Evolutionary conservation across 352 stramenopile species (phyloP).

Genomic region (Pythium aphanidermatum): DNA sequence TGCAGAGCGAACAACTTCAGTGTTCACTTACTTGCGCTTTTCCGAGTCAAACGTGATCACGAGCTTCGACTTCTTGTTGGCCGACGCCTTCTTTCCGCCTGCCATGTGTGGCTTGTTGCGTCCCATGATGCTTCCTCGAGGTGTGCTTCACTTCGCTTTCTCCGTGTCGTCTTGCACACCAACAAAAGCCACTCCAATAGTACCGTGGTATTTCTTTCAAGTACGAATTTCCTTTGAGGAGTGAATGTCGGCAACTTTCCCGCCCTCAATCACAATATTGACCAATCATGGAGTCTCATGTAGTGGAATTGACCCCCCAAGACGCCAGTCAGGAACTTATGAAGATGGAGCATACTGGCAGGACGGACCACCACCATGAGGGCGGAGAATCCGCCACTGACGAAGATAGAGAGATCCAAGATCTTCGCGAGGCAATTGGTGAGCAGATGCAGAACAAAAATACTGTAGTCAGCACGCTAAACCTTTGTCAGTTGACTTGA

Average conservation of each 20-base stretch:
- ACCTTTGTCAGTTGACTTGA: conserved; percentile 81
- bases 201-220: too few relatives aligned
- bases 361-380: background rate
- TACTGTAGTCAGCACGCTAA: too few relatives aligned
- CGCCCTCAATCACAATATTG: conserved; percentile 4
- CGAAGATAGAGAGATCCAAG: conserved; percentile 37
- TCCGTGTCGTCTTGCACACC: background rate
- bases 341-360: background rate
- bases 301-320: background rate
- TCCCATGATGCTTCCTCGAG: conserved; percentile 9
- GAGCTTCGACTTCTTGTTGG: conserved; percentile 83
- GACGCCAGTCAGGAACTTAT: background rate
- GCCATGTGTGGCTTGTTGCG: conserved; percentile 17
- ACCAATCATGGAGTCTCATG: conserved; percentile 20
- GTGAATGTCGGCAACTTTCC: conserved; percentile 12
- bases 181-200: too few relatives aligned
- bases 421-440: conserved; percentile 69
- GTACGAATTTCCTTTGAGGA: background rate
- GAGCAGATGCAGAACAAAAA: conserved; percentile 1
- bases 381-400: background rate
- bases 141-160: background rate
- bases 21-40: conserved; percentile 66
- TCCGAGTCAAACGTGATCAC: conserved; percentile 83
- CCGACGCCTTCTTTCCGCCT: conserved; percentile 28
- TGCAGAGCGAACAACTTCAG: background rate